phyloP scores from a whole-genome alignment of 1,139 yeast species.

The Zygoascus sp. region DNA sequence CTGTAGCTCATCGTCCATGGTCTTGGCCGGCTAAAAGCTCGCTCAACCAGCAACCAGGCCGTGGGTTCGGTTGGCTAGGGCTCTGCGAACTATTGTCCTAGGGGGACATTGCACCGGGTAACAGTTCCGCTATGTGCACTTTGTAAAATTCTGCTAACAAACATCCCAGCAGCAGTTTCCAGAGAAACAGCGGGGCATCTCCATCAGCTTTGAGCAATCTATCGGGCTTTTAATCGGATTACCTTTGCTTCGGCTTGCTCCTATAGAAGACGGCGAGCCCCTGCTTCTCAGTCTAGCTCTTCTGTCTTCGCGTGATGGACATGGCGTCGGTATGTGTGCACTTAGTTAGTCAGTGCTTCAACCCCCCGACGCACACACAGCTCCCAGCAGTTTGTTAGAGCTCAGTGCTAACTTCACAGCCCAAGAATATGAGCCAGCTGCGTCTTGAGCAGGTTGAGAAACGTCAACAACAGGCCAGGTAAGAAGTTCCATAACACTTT shows the following conservation, averaged over 20 bases:
- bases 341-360: neutral
- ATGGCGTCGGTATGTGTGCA: neutral
- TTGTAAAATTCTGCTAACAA: neutral
- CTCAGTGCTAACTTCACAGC: too few species aligned
- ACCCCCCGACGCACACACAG: too few species aligned
- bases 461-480: conserved; percentile 40
- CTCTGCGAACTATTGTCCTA: too few species aligned
- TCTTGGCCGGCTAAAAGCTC: too few species aligned
- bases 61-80: neutral
- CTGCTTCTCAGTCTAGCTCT: neutral
- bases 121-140: neutral
- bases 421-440: conserved; percentile 8
- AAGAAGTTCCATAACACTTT: conserved; percentile 15
- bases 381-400: too few species aligned
- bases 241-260: neutral
- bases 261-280: neutral
- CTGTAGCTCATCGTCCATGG: conserved; percentile 24
- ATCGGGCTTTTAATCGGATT: neutral
- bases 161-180: neutral
- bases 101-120: too few species aligned
- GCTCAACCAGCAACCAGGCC: neutral
- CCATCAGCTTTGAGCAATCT: neutral
- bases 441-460: conserved; percentile 34
- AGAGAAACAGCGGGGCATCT: neutral
- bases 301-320: neutral